phyloP scores from a whole-genome alignment of 2,329 filamentous ascomycete genomes.

The Apiospora phragmitis region DNA sequence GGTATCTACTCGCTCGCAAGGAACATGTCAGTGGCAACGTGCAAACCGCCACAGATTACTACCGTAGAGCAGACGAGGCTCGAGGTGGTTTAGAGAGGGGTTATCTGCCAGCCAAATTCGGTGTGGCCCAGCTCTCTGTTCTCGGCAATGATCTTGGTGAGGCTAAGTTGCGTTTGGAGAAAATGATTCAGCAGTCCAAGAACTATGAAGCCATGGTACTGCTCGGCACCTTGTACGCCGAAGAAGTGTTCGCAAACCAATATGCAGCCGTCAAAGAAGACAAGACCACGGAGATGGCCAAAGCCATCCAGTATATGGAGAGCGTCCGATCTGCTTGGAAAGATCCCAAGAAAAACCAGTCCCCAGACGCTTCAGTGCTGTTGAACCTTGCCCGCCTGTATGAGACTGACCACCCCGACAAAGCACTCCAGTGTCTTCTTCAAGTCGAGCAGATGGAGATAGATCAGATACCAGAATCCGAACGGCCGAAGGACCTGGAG shows the following conservation, averaged over 20 bases:
- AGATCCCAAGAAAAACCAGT: constrained; percentile 81
- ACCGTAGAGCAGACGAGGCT: constrained; percentile 86
- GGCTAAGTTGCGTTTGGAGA: constrained; percentile 90
- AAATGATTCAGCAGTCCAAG: constrained; percentile 85
- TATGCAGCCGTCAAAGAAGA: constrained; percentile 76
- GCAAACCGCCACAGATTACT: constrained; percentile 79
- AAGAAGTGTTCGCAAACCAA: constrained; percentile 86
- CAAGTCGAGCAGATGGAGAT: constrained; percentile 91
- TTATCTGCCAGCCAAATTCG: constrained; percentile 93
- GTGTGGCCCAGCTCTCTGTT: constrained; percentile 85
- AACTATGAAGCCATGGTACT: constrained; percentile 88
- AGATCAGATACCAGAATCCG: constrained; percentile 71
- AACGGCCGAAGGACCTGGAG: constrained; percentile 61
- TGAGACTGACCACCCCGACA: constrained; percentile 81
- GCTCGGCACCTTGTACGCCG: constrained; percentile 87
- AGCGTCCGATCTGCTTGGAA: constrained; percentile 86
- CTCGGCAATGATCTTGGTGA: constrained; percentile 82
- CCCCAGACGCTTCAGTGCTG: constrained; percentile 82
- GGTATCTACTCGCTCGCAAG: constrained; percentile 91
- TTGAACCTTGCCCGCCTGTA: constrained; percentile 91
- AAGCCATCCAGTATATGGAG: constrained; percentile 83
- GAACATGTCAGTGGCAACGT: constrained; percentile 81
- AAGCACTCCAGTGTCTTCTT: constrained; percentile 85
- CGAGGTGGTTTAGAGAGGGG: constrained; percentile 88
- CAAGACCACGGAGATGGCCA: constrained; percentile 80